Base-by-base conservation (phyloP, 495 filamentous ascomycete genomes). In the Lichenothelia convexa region DNA sequence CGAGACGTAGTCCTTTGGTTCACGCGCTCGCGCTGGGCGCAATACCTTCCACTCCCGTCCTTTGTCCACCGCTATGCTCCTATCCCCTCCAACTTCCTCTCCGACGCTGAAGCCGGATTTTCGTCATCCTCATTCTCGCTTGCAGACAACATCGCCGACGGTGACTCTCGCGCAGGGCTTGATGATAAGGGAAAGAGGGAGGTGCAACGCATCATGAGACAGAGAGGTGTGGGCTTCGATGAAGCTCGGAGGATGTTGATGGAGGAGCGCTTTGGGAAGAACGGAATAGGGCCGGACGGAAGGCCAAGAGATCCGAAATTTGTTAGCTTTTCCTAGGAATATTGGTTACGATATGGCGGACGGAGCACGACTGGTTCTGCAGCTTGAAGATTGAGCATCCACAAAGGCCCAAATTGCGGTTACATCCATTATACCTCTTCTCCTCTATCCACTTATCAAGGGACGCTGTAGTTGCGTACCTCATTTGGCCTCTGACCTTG, bases 301-400 rank as follows among this genome's bases (percentile, higher is more conserved):
- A 59, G 72, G 48, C 89, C 89, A 34, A 72, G 73, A 53, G 89
- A 94, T 66, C 83, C 84, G 39, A 93, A 92, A 63, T 91, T 92
- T 51, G 82, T 93, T 8, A 86, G 79, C 38, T 93, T 93, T 57
- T 89, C 81, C 18, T 91, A n/a, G n/a, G n/a, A n/a, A n/a, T n/a
- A n/a, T n/a, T n/a, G n/a, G n/a, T n/a, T n/a, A n/a, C n/a, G n/a
- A n/a, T n/a, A n/a, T n/a, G n/a, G n/a, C n/a, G n/a, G n/a, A n/a
- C n/a, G n/a, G n/a, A n/a, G n/a, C n/a, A n/a, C n/a, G n/a, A n/a
- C n/a, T n/a, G n/a, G n/a, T n/a, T n/a, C n/a, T n/a, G n/a, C n/a
- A n/a, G n/a, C n/a, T n/a, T n/a, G n/a, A n/a, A n/a, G n/a, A n/a
- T n/a, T n/a, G n/a, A n/a, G n/a, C n/a, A n/a, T n/a, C n/a, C n/a